Conservation (phyloP, 106 monocot species). For the Gastrodia elata region DNA sequence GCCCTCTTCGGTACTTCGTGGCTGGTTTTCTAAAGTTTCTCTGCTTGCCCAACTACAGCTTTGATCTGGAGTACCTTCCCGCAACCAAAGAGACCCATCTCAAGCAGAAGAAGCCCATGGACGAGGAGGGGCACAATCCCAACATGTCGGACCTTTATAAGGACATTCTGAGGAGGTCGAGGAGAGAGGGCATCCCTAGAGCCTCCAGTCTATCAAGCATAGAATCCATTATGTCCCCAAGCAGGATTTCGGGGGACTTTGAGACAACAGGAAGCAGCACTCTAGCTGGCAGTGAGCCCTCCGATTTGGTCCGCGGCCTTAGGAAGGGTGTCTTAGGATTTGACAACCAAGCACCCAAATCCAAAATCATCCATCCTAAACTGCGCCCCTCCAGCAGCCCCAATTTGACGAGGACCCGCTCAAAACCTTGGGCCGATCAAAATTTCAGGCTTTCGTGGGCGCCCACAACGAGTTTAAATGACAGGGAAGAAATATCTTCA, state of each 20-base stretch:
- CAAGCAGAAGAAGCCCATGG: constrained; percentile 21
- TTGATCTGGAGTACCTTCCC: constrained; percentile 90
- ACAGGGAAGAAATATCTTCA: constrained; percentile 80
- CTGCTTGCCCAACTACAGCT: constrained; percentile 88
- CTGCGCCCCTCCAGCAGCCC: constrained; percentile 39
- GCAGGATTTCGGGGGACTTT: constrained; percentile 50
- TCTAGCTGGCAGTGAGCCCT: constrained; percentile 71
- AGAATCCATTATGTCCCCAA: constrained; percentile 73
- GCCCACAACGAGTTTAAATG: constrained; percentile 30
- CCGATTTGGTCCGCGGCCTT: constrained; percentile 78
- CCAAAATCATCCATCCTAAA: constrained; percentile 79
- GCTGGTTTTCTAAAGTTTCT: constrained; percentile 90
- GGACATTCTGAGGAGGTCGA: constrained; percentile 65
- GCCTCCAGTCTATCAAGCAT: constrained; percentile 82
- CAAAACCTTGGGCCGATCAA: constrained; percentile 72
- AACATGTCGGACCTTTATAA: constrained; percentile 62
- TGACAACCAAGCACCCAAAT: constrained; percentile 51
- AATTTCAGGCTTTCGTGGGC: constrained; percentile 65
- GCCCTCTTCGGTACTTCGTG: constrained; percentile 94
- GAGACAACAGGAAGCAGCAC: constrained; percentile 46
- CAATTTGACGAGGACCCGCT: constrained; percentile 79
- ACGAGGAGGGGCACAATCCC: constrained; percentile 29
- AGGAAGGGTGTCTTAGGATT: constrained; percentile 73
- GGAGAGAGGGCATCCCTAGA: constrained; percentile 62
- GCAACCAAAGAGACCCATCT: constrained; percentile 27